Base-by-base conservation (phyloP, 352 stramenopile species). In the Plasmopara halstedii region DNA sequence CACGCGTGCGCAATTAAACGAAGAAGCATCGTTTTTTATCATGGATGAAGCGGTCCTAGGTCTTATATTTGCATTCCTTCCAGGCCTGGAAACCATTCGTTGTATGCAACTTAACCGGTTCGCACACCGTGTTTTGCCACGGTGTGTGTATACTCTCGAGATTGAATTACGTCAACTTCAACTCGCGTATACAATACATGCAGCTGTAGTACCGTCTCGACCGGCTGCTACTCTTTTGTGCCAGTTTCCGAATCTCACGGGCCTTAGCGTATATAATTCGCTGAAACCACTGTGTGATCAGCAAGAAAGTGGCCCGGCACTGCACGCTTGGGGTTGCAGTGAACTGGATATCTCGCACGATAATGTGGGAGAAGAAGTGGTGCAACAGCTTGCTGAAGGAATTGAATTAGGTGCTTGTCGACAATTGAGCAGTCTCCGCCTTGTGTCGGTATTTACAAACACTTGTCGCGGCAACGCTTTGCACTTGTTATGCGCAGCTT, bases 371-470 rank as follows among this genome's bases (percentile, higher is more conserved):
- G 77, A 89, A 50, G 48, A 73, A 29, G 73, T 83, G 39, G 70
- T 90, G 14, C 63, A 78, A 49, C 61, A 75, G 9, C 44, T 90
- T n/a, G 74, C 75, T 8, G 64, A 82, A 48, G 71, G 73, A n/a
- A 70, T 90, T 15, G 68, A 81, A 38, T 48, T 67, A 1, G 78
- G 78, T 15, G 78, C 71, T 10, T 77, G 78, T 43, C 60, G 67
- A 11, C 76, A 71, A 1, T 63, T 90, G 20, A 67, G 47, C 23
- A 58, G 61, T 21, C 59, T 90, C 21, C 73, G 73, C 6, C 61
- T 90, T 10, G 73, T 90, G 34, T 85, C 73, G 7, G 68, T 85
- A 6, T 89, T 89, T 46, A 86, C 74, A 21, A 87, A 89, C 59
- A 89, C 77, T 17, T 85, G 74, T 47, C 67, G 73, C 6, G 67